Evolutionary conservation across 371 early-diverging fungal genomes (phyloP).

Genomic region (Syncephalastrum racemosum): DNA sequence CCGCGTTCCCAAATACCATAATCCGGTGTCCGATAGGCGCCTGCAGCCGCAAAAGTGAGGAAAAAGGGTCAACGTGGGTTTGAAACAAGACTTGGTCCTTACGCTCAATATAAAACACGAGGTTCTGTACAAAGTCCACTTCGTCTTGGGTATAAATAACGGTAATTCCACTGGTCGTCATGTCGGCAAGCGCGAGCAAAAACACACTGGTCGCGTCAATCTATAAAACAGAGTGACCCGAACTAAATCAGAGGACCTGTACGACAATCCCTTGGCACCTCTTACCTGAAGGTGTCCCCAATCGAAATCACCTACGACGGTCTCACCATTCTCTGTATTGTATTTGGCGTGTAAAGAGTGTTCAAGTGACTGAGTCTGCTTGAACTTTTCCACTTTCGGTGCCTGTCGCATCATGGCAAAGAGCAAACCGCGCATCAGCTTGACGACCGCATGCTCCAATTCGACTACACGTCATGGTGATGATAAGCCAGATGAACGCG

Average conservation of each 20-base stretch:
- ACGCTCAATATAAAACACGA: conserved; percentile 89
- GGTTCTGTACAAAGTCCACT: conserved; percentile 88
- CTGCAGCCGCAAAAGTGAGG: conserved; percentile 12
- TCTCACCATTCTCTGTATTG: conserved; percentile 81
- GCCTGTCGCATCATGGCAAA: conserved; percentile 89
- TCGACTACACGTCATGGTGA: conserved; percentile 56
- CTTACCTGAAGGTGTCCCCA: conserved; percentile 78
- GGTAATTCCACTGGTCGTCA: conserved; percentile 80
- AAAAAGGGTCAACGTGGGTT: not conserved
- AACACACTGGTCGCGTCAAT: conserved; percentile 88
- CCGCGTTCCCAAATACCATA: conserved; percentile 94
- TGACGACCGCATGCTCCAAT: conserved; percentile 82
- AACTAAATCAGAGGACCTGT: too few species aligned
- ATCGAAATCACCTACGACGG: conserved; percentile 84
- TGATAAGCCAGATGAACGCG: not conserved
- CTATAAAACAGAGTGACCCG: conserved; percentile 11
- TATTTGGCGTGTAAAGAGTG: conserved; percentile 90
- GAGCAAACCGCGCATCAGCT: conserved; percentile 76
- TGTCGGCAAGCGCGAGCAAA: conserved; percentile 78
- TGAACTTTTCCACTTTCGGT: conserved; percentile 80
- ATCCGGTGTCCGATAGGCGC: conserved; percentile 78
- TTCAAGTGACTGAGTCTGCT: conserved; percentile 68
- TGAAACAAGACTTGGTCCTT: conserved; percentile 7
- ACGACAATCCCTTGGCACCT: too few species aligned
- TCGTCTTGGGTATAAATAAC: conserved; percentile 87